phyloP scores from a whole-genome alignment of 345 rosid species.

The rapeseed (Brassica napus) region DNA sequence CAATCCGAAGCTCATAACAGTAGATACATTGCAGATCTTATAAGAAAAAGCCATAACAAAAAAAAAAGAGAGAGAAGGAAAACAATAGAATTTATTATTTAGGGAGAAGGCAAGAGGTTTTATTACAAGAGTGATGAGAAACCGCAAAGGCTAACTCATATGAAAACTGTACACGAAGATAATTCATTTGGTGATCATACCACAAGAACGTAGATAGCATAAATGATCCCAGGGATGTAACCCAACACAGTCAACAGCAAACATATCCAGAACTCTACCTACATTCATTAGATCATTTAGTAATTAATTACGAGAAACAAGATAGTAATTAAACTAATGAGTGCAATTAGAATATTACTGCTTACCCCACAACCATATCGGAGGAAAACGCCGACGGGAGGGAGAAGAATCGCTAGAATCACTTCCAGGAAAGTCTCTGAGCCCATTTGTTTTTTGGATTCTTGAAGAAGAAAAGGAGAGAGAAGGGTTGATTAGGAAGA shows the following conservation, averaged over 20 bases:
- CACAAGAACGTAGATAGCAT: slow-evolving; percentile 79
- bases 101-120: background rate
- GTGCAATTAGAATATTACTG: background rate
- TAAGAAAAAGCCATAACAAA: background rate
- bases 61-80: background rate
- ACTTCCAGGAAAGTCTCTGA: slow-evolving; percentile 84
- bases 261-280: slow-evolving; percentile 92
- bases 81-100: background rate
- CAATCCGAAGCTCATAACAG: background rate
- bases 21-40: background rate
- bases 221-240: slow-evolving; percentile 84
- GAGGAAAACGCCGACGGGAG: slow-evolving; percentile 95
- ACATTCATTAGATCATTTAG: slow-evolving; percentile 26
- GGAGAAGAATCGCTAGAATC: slow-evolving; percentile 76
- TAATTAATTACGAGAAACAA: background rate
- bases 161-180: slow-evolving; percentile 31
- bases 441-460: slow-evolving; percentile 48
- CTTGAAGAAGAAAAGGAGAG: background rate
- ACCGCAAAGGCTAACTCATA: slow-evolving; percentile 8
- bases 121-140: slow-evolving; percentile 21
- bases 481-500: background rate
- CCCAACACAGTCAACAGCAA: slow-evolving; percentile 75
- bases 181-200: slow-evolving; percentile 34
- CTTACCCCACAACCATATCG: slow-evolving; percentile 89
- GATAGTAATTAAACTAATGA: background rate